Base-by-base conservation (phyloP, 2,329 filamentous ascomycete species). In the Cytospora paraplurivora region DNA sequence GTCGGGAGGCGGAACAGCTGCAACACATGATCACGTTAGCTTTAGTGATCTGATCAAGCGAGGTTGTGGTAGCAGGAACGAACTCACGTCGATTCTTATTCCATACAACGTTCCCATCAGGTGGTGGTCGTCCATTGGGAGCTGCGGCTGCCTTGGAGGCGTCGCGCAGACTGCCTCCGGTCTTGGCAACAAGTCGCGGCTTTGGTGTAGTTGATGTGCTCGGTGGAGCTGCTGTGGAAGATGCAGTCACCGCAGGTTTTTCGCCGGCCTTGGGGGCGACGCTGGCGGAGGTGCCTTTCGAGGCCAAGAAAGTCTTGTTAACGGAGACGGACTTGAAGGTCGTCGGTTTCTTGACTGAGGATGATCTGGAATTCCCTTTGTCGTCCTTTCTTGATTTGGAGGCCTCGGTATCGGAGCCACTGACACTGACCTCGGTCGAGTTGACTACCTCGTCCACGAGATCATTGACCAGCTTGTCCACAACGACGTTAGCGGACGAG, bases 291-390 rank as follows among this genome's bases (percentile, higher is more conserved):
- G 81, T 73, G 53, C 77, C 82, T 75, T 94, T 94, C 65, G 90
- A 85, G n/a, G 85, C 86, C 41, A 95, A 81, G 72, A 94, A 96
- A 51, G 86, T 92, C 76, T 91, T 93, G 69, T 93, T 94, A 69
- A 94, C 90, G 6, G 90, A 93, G 55, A 95, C 89, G 19, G 91
- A 86, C 76, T 95, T 96, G 82, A 96, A 95, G 13, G 87, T 88
- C 19, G 88, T 79, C 21, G 88, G 87, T 76, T 92, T 94, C 82
- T 91, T 93, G 67, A 87, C 80, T 66, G 88, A 82, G 67, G 81
- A 79, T 10, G 80, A 80, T 64, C 85, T 86, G 66, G 78, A 77
- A 73, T 91, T 85, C 56, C 82, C 81, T 70, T 83, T 86, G 62
- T 84, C 81, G 64, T 80, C 84, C 66, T 76, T 75, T 72, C 84